Conservation (phyloP, 2,329 filamentous ascomycete species). For the Cladobotryum mycophilum region DNA sequence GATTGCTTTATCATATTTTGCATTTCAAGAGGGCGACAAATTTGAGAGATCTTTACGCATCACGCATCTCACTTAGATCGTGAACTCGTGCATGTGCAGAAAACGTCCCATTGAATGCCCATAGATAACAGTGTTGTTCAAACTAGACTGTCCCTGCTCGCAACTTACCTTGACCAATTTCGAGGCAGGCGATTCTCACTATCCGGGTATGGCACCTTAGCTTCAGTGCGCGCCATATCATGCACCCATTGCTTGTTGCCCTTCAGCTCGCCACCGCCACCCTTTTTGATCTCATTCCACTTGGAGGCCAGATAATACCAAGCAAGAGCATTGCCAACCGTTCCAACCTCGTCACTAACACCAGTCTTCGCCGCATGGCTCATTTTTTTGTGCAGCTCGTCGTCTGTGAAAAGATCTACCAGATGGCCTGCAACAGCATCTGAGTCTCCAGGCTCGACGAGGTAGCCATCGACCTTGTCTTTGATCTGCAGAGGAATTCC, state of each 20-base stretch:
- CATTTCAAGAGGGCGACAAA: too few relatives aligned
- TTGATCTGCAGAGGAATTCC: conserved; percentile 76
- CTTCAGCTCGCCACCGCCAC: conserved; percentile 1
- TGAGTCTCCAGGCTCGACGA: conserved; percentile 66
- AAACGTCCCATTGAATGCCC: too few relatives aligned
- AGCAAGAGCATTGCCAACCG: conserved; percentile 67
- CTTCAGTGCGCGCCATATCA: conserved; percentile 37
- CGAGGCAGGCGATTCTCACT: conserved; percentile 51
- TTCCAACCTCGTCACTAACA: conserved; percentile 76
- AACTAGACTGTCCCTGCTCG: too few relatives aligned
- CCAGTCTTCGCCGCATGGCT: conserved; percentile 55
- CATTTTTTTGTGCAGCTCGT: conserved; percentile 60
- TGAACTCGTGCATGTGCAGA: too few relatives aligned
- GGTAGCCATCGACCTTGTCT: conserved; percentile 63
- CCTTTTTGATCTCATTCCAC: conserved; percentile 26
- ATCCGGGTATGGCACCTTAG: conserved; percentile 50
- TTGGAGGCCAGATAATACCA: conserved; percentile 75
- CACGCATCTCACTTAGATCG: too few relatives aligned
- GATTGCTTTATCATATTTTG: too few relatives aligned
- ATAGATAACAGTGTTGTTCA: too few relatives aligned
- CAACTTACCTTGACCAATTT: neutral
- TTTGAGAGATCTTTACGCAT: too few relatives aligned
- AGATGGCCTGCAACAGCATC: conserved; percentile 63
- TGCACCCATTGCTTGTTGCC: conserved; percentile 13
- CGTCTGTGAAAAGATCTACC: conserved; percentile 58